Percentiles rank a stretch among this genome's conserved stretches.
Conservation (phyloP, 2,329 filamentous ascomycete species). For the Arthrobotrys sinensis region DNA sequence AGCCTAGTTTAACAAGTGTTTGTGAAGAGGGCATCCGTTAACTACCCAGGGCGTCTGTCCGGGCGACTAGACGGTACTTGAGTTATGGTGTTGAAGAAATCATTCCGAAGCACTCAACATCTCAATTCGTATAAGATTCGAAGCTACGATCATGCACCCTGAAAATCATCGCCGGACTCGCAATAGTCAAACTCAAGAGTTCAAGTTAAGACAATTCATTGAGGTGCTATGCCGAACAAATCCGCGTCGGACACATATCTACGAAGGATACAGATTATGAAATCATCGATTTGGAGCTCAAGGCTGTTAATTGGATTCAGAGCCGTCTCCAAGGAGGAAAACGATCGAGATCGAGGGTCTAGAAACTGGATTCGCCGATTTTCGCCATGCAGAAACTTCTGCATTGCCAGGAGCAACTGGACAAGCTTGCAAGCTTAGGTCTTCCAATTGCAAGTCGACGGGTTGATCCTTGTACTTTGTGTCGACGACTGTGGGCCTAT, state of each 20-base stretch:
- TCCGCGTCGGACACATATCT: conserved; percentile 28
- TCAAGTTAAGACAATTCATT: conserved; percentile 5
- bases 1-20: too few relatives aligned
- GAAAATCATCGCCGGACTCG: conserved; percentile 37
- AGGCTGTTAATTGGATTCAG: conserved; percentile 1
- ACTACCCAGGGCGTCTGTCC: too few relatives aligned
- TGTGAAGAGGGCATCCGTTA: too few relatives aligned
- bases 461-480: conserved; percentile 35
- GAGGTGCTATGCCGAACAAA: conserved; percentile 33
- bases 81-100: not conserved
- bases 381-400: not conserved
- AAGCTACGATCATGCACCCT: conserved; percentile 18
- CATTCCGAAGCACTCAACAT: conserved; percentile 39
- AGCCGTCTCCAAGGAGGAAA: not conserved
- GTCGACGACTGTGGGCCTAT: conserved; percentile 21
- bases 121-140: conserved; percentile 36
- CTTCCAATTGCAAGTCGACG: not conserved
- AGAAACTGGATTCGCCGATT: conserved; percentile 20
- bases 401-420: not conserved
- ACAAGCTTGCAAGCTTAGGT: not conserved
- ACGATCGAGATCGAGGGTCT: not conserved
- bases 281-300: conserved; percentile 12
- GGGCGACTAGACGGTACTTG: not conserved
- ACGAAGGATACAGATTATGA: conserved; percentile 2
- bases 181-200: not conserved